Conservation (phyloP, 2,329 filamentous ascomycete species). For the Colletotrichum destructivum region DNA sequence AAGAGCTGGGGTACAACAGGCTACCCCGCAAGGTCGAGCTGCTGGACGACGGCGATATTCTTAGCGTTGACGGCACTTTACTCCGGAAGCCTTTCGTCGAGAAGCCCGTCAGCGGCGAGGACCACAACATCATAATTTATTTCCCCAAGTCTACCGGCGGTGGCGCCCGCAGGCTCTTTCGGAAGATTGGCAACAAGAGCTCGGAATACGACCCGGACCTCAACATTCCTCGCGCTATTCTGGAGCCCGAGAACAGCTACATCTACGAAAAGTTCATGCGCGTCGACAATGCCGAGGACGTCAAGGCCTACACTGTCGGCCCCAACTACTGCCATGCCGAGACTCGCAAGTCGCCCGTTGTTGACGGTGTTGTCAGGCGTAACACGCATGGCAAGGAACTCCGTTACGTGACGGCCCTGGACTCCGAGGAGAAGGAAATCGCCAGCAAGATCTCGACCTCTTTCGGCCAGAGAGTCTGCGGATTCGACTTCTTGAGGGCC, state of each 20-base stretch:
- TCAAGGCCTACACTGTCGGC: conserved; percentile 98
- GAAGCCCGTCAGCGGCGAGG: conserved; percentile 97
- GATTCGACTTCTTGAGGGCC: conserved; percentile 92
- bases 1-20: conserved; percentile 67
- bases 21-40: conserved; percentile 81
- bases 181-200: conserved; percentile 99
- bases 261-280: conserved; percentile 98
- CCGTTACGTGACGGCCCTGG: conserved; percentile 91
- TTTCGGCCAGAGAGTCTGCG: conserved; percentile 95
- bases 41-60: conserved; percentile 89
- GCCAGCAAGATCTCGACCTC: conserved; percentile 91
- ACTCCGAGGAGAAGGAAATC: conserved; percentile 84
- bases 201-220: conserved; percentile 91
- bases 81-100: conserved; percentile 97
- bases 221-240: conserved; percentile 82
- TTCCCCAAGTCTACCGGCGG: conserved; percentile 90
- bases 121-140: conserved; percentile 99
- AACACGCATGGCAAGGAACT: conserved; percentile 99
- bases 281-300: conserved; percentile 97
- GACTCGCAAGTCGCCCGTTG: conserved; percentile 96
- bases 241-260: conserved; percentile 86
- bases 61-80: conserved; percentile 86
- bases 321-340: conserved; percentile 95
- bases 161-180: conserved; percentile 91
- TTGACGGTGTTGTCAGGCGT: conserved; percentile 93